Evolutionary conservation across 306 rosid species (phyloP).

Genomic region (Gastrolobium villosum): DNA sequence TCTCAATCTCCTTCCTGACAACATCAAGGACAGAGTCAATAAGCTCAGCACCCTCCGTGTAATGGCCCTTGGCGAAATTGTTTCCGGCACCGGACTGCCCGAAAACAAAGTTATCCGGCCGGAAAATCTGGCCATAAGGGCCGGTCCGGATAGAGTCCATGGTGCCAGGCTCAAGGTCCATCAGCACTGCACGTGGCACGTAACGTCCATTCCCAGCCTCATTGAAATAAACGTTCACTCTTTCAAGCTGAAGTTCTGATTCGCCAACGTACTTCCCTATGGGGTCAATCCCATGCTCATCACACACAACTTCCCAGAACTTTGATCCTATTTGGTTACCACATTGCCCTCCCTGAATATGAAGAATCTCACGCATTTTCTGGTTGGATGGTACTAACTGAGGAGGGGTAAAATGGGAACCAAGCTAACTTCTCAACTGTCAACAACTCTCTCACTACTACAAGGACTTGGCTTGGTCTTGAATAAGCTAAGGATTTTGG

Average conservation of each 20-base stretch:
- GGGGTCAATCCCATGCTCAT: slow-evolving; percentile 74
- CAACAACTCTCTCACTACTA: slow-evolving; percentile 1
- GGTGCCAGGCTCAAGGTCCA: slow-evolving; percentile 91
- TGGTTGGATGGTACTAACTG: background rate
- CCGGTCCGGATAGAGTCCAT: slow-evolving; percentile 73
- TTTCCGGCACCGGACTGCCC: slow-evolving; percentile 82
- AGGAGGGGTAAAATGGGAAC: slow-evolving; percentile 31
- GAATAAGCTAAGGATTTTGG: slow-evolving; percentile 16
- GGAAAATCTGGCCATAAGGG: slow-evolving; percentile 75
- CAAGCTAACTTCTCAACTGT: slow-evolving; percentile 32
- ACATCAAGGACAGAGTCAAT: slow-evolving; percentile 62
- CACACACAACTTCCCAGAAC: slow-evolving; percentile 77
- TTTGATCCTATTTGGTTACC: slow-evolving; percentile 80
- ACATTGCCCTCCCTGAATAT: slow-evolving; percentile 83
- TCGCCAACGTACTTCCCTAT: slow-evolving; percentile 60
- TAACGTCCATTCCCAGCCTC: slow-evolving; percentile 70
- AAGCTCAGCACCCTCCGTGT: slow-evolving; percentile 65
- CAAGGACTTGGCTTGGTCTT: slow-evolving; percentile 11
- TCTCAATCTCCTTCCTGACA: slow-evolving; percentile 60
- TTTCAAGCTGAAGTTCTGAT: slow-evolving; percentile 64
- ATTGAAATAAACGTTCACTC: slow-evolving; percentile 68
- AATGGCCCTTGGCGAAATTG: slow-evolving; percentile 78
- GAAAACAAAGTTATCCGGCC: slow-evolving; percentile 77
- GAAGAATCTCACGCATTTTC: slow-evolving; percentile 82
- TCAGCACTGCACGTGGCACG: slow-evolving; percentile 81